Conservation (phyloP, 1,284 basidiomycete genomes). For the Amylostereum areolatum region DNA sequence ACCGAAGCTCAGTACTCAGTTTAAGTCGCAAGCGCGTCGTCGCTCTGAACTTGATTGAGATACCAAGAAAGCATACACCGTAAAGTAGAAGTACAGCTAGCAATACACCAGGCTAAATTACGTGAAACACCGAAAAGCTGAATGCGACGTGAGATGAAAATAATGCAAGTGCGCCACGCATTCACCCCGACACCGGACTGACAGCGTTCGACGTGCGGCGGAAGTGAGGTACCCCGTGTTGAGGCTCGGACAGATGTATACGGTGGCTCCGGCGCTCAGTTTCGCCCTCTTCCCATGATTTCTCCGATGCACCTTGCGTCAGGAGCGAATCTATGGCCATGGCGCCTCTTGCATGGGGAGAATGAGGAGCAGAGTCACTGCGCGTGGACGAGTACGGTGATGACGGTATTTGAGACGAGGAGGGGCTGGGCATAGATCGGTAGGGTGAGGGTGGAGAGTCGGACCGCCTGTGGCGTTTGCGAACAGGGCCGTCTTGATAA, state of each 20-base stretch:
- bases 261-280: not conserved
- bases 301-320: constrained; percentile 10
- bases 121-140: too few relatives aligned
- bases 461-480: constrained; percentile 14
- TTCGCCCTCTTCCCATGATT: not conserved
- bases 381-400: constrained; percentile 12
- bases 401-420: constrained; percentile 1
- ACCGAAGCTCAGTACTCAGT: too few relatives aligned
- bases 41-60: too few relatives aligned
- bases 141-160: too few relatives aligned
- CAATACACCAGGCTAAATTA: too few relatives aligned
- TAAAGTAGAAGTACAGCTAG: too few relatives aligned
- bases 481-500: constrained; percentile 1
- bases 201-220: not conserved
- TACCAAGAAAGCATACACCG: too few relatives aligned
- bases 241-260: not conserved
- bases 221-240: too few relatives aligned
- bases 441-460: constrained; percentile 10
- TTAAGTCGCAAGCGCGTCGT: too few relatives aligned
- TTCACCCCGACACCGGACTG: not conserved
- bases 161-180: not conserved
- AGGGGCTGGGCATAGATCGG: constrained; percentile 4
- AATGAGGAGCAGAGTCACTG: constrained; percentile 7
- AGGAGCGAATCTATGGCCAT: constrained; percentile 13
- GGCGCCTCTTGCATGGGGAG: constrained; percentile 5